A percentile compares a stretch with the other conserved stretches of the same genome.
These are phyloP conservation scores for Penicillium sp. DNA, from an alignment of 2,329 filamentous ascomycete genomes.

Conservation along the genomic window DNA sequence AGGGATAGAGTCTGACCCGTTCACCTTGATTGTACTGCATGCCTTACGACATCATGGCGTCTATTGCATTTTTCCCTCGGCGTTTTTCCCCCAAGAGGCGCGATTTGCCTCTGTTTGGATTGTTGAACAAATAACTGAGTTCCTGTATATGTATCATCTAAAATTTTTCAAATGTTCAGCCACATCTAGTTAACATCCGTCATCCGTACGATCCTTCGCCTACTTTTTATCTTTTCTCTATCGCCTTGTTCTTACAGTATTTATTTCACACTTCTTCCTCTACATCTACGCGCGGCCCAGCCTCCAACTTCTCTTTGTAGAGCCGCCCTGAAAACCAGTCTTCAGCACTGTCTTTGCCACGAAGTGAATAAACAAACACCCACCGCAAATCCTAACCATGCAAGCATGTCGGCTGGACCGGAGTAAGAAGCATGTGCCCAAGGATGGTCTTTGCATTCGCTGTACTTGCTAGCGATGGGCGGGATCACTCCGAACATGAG, in stretches of 20 bases:
- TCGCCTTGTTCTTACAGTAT: slow-evolving; percentile 52
- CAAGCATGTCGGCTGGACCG: slow-evolving; percentile 40
- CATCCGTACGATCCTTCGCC: slow-evolving; percentile 36
- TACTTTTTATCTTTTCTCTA: slow-evolving; percentile 49
- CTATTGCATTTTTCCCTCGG: slow-evolving; percentile 21
- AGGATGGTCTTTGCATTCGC: slow-evolving; percentile 45
- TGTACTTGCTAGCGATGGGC: slow-evolving; percentile 39
- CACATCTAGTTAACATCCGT: neutral
- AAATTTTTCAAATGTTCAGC: neutral
- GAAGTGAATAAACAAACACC: slow-evolving; percentile 66
- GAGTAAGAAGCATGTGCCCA: slow-evolving; percentile 43
- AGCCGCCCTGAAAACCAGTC: slow-evolving; percentile 67
- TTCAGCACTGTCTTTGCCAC: slow-evolving; percentile 64
- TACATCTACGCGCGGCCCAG: slow-evolving; percentile 52
- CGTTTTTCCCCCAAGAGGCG: slow-evolving; percentile 12
- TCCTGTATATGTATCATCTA: neutral
- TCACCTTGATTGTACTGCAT: slow-evolving; percentile 7
- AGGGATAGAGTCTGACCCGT: slow-evolving; percentile 31
- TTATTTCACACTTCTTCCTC: slow-evolving; percentile 51
- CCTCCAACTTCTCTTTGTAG: slow-evolving; percentile 69
- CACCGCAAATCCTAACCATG: slow-evolving; percentile 51
- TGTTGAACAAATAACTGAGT: neutral
- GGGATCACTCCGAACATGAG: slow-evolving; percentile 65
- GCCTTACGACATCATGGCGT: slow-evolving; percentile 21
- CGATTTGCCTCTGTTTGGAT: slow-evolving; percentile 1